Percentiles rank a stretch among this genome's conserved stretches.
Evolutionary conservation across 2,329 filamentous ascomycete genomes (phyloP).

Genomic region (Aspergillus floridensis): DNA sequence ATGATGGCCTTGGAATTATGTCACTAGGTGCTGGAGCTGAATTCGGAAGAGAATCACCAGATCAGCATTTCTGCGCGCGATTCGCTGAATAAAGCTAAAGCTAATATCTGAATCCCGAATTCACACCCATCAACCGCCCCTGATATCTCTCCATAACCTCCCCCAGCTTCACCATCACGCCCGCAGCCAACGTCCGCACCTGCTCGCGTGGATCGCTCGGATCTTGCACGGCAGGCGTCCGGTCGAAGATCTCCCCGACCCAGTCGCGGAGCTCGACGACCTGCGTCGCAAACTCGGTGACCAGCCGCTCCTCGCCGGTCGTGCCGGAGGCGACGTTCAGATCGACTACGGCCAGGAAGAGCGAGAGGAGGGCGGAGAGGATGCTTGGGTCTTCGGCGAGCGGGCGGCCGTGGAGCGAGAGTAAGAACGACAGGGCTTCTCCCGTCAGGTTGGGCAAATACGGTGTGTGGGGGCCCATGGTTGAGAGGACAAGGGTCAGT

Average conservation of each 20-base stretch:
- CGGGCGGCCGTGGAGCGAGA: conserved; percentile 58
- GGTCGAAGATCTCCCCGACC: conserved; percentile 73
- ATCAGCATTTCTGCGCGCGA: too few species aligned
- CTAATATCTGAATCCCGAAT: conserved; percentile 48
- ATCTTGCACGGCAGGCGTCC: conserved; percentile 51
- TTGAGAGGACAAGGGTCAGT: conserved; percentile 75
- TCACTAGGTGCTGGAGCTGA: too few species aligned
- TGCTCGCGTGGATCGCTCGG: conserved; percentile 39
- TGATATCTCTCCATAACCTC: conserved; percentile 83
- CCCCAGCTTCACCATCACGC: conserved; percentile 74
- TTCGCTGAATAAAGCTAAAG: background rate
- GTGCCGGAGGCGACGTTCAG: conserved; percentile 59
- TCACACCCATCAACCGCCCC: conserved; percentile 69
- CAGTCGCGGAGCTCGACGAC: conserved; percentile 85
- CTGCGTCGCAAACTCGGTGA: conserved; percentile 69
- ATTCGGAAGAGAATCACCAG: too few species aligned
- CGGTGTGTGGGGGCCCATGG: conserved; percentile 75
- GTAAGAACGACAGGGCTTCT: conserved; percentile 80
- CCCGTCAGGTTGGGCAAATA: conserved; percentile 75
- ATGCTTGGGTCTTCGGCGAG: conserved; percentile 63
- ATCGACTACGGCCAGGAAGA: conserved; percentile 76
- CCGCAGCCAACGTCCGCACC: conserved; percentile 63
- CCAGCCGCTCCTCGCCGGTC: conserved; percentile 64
- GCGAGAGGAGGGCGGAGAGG: conserved; percentile 72
- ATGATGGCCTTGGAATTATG: too few species aligned